These are phyloP conservation scores for Russula ochroleuca DNA, from an alignment of 768 basidiomycete species.

Conservation along the genomic window DNA sequence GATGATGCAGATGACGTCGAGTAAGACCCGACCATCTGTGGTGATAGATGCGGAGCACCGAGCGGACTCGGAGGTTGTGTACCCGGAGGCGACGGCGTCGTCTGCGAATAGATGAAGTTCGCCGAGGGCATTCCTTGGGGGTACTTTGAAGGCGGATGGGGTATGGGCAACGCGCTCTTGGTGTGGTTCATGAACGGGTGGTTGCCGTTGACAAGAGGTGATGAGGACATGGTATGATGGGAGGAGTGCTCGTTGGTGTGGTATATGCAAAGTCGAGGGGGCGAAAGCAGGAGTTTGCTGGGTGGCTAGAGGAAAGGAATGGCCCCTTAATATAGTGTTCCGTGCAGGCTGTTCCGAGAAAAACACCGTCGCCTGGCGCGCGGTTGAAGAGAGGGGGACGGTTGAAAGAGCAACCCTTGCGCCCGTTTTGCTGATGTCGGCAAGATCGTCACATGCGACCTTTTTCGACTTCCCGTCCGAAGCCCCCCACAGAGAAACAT, in stretches of 20 bases:
- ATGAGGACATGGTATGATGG: constrained; percentile 31
- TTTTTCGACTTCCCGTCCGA: constrained; percentile 11
- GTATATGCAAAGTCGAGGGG: neutral
- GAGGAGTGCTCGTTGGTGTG: neutral
- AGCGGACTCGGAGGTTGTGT: constrained; percentile 20
- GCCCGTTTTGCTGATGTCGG: constrained; percentile 6
- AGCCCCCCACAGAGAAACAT: constrained; percentile 16
- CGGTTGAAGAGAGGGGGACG: neutral
- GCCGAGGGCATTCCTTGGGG: constrained; percentile 41
- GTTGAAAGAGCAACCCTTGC: constrained; percentile 17
- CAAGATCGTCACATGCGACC: constrained; percentile 23
- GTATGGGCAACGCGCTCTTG: constrained; percentile 36
- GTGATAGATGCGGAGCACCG: constrained; percentile 9
- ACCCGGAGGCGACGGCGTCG: constrained; percentile 24
- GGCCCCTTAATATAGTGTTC: constrained; percentile 20
- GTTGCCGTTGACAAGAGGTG: constrained; percentile 40
- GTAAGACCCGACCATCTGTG: neutral
- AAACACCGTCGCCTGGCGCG: neutral
- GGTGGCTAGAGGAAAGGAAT: constrained; percentile 2
- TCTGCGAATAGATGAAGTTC: constrained; percentile 21
- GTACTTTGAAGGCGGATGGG: constrained; percentile 48
- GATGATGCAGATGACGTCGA: constrained; percentile 17
- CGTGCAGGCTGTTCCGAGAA: constrained; percentile 3
- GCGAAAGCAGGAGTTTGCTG: constrained; percentile 16
- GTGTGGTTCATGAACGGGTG: constrained; percentile 52